Base-by-base conservation (phyloP, 1,139 yeast species). In the Geotrichum klebahnii region DNA sequence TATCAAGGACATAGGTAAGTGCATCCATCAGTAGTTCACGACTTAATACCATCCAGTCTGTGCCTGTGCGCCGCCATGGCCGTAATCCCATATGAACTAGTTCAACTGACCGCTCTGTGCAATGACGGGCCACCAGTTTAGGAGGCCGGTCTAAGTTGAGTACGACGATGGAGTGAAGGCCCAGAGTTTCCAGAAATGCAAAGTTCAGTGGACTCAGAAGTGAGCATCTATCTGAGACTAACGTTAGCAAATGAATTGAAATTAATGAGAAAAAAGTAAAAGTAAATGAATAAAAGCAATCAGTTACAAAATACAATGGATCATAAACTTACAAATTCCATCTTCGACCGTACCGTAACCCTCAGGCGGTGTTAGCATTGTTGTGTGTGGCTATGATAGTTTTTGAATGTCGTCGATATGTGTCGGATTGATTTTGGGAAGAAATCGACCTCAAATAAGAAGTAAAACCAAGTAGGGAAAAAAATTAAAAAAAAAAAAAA, bases 131-230 rank as follows among this genome's bases (percentile, higher is more conserved):
- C 43, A 80, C 67, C 5, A 75, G 66, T 42, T 80, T 65, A 2
- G 82, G 76, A 3, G 85, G 85, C 53, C 77, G 74, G 53, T 79
- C 84, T 2, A 83, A 81, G 62, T 80, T 81, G 24, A 81, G 62
- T 20, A 78, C 68, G 3, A 81, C 65, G 40, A 92, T 84, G 5
- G 92, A 83, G 55, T 81, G 81, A 50, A 92, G 72, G 52, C 83
- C 76, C 50, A 92, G 72, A 54, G 88, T 84, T 53, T 79, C 74
- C 24, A 92, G 68, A 62, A 90, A 90, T 47, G 88, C 81, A 63
- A 87, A 86, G 66, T 87, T 86, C 52, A 85, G 80, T 22, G 85
- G 81, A 45, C 76, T 79, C 8, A 79, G 60, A 52, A 76, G 73
- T 26, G 80, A 69, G 58, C 84, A 79, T 44, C 85, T 69, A 65